A percentile compares a stretch with the other conserved stretches of the same genome.
Evolutionary conservation across 257 asterid species (phyloP).

Genomic region (Scutellaria galericulata): DNA sequence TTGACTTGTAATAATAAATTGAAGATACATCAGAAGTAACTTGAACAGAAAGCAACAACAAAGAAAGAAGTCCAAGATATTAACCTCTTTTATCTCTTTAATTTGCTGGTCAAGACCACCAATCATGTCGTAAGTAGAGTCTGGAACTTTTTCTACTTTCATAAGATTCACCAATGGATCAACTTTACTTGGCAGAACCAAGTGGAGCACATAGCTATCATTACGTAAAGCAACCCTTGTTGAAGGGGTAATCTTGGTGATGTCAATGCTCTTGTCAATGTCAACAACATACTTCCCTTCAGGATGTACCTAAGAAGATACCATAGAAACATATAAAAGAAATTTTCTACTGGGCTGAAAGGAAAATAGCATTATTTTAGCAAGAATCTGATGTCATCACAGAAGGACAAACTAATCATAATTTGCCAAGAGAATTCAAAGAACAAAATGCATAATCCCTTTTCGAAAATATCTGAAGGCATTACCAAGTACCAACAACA

Average conservation of each 20-base stretch:
- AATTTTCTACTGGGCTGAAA: neutral
- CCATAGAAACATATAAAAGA: constrained; percentile 26
- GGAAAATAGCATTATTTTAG: neutral
- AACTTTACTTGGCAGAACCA: constrained; percentile 89
- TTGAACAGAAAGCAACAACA: neutral
- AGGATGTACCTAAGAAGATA: constrained; percentile 70
- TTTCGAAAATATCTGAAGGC: too few species aligned
- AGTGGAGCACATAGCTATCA: constrained; percentile 95
- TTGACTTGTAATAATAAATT: too few species aligned
- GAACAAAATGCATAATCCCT: too few species aligned
- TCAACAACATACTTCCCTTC: constrained; percentile 91
- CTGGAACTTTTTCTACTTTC: constrained; percentile 98
- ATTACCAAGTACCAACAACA: too few species aligned
- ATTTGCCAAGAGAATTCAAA: too few species aligned
- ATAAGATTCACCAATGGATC: constrained; percentile 94
- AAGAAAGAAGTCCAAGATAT: constrained; percentile 11
- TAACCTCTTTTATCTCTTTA: constrained; percentile 92
- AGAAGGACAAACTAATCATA: too few species aligned
- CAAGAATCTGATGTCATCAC: too few species aligned
- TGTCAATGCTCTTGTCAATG: constrained; percentile 88
- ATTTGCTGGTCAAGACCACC: constrained; percentile 99
- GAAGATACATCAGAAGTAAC: too few species aligned
- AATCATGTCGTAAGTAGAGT: constrained; percentile 98
- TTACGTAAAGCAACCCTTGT: constrained; percentile 94
- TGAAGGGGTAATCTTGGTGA: constrained; percentile 91